Base-by-base conservation (phyloP, 2,329 filamentous ascomycete genomes). In the Pseudopyricularia javanii region DNA sequence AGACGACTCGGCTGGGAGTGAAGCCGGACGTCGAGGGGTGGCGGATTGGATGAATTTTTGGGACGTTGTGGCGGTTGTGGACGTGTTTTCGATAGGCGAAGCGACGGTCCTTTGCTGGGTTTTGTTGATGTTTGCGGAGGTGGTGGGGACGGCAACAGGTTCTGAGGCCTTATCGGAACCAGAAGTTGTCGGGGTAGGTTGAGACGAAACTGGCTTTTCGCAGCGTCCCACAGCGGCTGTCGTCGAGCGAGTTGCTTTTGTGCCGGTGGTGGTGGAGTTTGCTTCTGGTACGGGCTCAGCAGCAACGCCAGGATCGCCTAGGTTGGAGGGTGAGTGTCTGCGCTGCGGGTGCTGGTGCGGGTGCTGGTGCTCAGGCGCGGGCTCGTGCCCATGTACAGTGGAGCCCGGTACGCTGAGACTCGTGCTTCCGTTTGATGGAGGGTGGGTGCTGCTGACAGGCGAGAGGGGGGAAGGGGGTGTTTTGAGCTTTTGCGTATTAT, bases 81-180 rank as follows among this genome's bases (percentile, higher is more conserved):
- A 56, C 48, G 64, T 57, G 54, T 63, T 58, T 58, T 70, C 66
- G 56, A 68, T 66, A 50, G 68, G 68, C 55, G 66, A 66, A 50
- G 48, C 22, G 48, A 17, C 48, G 32, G 20, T 50, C 15, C 35
- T 50, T 11, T 26, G 32, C n/a, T 49, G 14, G 24, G 32, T 35
- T 32, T 17, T 47, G 57, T 59, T 54, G 56, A 56, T 56, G 17
- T 48, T 17, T 28, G 43, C 26, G 11, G 45, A 34, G 30, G 34
- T 26, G 20, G 50, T 53, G 43, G 55, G 51, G 45, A 52, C 32
- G 30, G 43, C 37, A 37, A 47, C 9, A 35, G 49, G 32, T 34
- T 47, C 32, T 26, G 53, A 45, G 20, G 47, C 30, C 8, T 48
- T 32, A 34, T 24, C 15, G 28, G 26, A 12, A n/a, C 37, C 37